These are phyloP conservation scores for Penicillium psychrosexuale DNA, from an alignment of 2,329 filamentous ascomycete species.

Conservation along the genomic window DNA sequence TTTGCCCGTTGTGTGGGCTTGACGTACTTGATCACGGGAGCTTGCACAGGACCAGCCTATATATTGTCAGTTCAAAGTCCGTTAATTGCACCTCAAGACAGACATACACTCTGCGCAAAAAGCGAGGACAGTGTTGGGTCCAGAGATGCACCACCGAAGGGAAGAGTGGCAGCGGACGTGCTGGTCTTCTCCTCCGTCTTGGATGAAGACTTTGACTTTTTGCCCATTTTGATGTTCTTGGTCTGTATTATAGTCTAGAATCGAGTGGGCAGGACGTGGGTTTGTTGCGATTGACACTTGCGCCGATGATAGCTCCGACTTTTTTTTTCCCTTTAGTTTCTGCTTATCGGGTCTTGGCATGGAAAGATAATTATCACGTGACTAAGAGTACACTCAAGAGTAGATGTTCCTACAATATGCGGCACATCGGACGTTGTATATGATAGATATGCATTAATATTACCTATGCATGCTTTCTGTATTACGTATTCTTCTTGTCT, in stretches of 20 bases:
- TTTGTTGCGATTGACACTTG: constrained; percentile 5
- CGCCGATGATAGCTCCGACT: constrained; percentile 20
- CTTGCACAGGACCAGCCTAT: constrained; percentile 42
- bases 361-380: constrained; percentile 21
- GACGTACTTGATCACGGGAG: constrained; percentile 29
- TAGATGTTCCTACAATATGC: background rate
- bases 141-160: constrained; percentile 59
- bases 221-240: constrained; percentile 30
- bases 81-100: background rate
- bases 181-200: constrained; percentile 18
- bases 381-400: background rate
- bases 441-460: background rate
- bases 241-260: background rate
- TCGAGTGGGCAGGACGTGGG: background rate
- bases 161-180: constrained; percentile 20
- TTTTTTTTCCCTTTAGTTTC: constrained; percentile 22
- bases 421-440: background rate
- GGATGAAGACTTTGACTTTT: constrained; percentile 32
- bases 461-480: background rate
- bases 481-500: background rate
- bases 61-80: constrained; percentile 8
- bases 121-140: constrained; percentile 68
- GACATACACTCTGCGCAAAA: constrained; percentile 69
- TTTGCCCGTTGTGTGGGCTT: constrained; percentile 18
- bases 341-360: constrained; percentile 28